Percentiles rank a stretch among this genome's conserved stretches.
These are phyloP conservation scores for Chaetomiaceae sp. DNA, from an alignment of 2,329 filamentous ascomycete species.

Conservation along the genomic window DNA sequence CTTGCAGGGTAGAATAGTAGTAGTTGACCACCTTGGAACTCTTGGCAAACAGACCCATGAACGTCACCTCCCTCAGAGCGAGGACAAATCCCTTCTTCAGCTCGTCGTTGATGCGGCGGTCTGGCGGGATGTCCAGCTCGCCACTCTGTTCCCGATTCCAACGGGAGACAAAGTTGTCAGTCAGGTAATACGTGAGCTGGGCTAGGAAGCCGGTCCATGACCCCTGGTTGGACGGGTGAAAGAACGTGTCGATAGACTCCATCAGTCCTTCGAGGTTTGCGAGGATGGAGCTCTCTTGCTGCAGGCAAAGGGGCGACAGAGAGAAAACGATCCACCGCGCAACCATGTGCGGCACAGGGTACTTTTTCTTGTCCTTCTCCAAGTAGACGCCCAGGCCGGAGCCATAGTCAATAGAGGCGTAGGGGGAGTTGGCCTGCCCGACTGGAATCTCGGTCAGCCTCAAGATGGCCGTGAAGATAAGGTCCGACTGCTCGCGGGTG, in stretches of 20 bases:
- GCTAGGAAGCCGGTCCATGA: conserved; percentile 85
- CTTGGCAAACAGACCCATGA: conserved; percentile 98
- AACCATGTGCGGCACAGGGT: conserved; percentile 86
- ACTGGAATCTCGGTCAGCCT: conserved; percentile 92
- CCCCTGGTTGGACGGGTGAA: conserved; percentile 95
- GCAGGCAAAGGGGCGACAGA: conserved; percentile 76
- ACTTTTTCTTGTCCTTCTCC: conserved; percentile 89
- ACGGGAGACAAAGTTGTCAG: conserved; percentile 93
- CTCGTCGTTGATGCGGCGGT: conserved; percentile 73
- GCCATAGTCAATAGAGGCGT: conserved; percentile 77
- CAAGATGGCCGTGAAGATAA: conserved; percentile 88
- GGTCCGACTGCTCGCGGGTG: conserved; percentile 82
- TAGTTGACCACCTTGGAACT: conserved; percentile 87
- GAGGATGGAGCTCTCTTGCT: conserved; percentile 73
- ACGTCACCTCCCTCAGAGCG: conserved; percentile 85
- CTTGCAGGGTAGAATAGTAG: conserved; percentile 85
- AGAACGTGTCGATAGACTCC: conserved; percentile 95
- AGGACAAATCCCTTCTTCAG: conserved; percentile 86
- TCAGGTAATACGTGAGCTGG: conserved; percentile 86
- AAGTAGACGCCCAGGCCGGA: conserved; percentile 80
- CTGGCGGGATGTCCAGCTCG: conserved; percentile 79
- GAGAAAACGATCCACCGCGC: conserved; percentile 92
- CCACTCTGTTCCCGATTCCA: conserved; percentile 95
- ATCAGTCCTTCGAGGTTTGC: conserved; percentile 85
- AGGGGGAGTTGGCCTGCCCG: conserved; percentile 90